phyloP scores from a whole-genome alignment of 1,284 basidiomycete genomes.

The Papiliotrema laurentii region DNA sequence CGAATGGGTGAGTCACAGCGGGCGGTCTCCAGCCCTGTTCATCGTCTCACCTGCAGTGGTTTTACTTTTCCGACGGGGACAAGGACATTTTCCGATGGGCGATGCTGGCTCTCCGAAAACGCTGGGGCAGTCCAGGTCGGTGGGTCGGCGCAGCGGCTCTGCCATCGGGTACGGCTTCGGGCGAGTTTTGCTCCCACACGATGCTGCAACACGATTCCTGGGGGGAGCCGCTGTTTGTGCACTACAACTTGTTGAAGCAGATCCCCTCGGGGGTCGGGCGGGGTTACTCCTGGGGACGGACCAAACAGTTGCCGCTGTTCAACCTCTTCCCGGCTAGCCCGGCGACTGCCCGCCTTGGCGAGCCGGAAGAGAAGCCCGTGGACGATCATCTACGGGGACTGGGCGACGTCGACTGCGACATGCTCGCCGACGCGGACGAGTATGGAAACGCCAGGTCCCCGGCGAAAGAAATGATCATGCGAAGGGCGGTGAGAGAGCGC shows the following conservation, averaged over 20 bases:
- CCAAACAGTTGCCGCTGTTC: slow-evolving; percentile 45
- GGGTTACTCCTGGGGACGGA: slow-evolving; percentile 47
- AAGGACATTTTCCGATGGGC: slow-evolving; percentile 54
- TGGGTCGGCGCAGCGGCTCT: slow-evolving; percentile 49
- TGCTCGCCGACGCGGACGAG: slow-evolving; percentile 50
- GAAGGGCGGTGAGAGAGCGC: slow-evolving; percentile 44
- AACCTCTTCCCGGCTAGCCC: slow-evolving; percentile 31
- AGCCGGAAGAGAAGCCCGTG: slow-evolving; percentile 22
- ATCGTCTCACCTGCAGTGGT: slow-evolving; percentile 41
- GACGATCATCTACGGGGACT: slow-evolving; percentile 33
- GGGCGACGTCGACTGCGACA: slow-evolving; percentile 49
- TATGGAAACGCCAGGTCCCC: slow-evolving; percentile 41
- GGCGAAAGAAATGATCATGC: slow-evolving; percentile 34
- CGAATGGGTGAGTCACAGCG: slow-evolving; percentile 27
- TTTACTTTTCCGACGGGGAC: slow-evolving; percentile 52
- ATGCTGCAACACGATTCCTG: slow-evolving; percentile 52
- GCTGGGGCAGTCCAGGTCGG: slow-evolving; percentile 53
- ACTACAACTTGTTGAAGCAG: slow-evolving; percentile 52
- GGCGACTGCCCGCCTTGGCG: slow-evolving; percentile 30
- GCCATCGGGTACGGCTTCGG: slow-evolving; percentile 40
- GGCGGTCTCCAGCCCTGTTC: too few species aligned
- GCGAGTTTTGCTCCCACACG: slow-evolving; percentile 46
- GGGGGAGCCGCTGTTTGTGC: slow-evolving; percentile 50
- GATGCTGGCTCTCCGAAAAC: slow-evolving; percentile 50
- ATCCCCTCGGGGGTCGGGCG: slow-evolving; percentile 46